phyloP scores from a whole-genome alignment of 2,329 filamentous ascomycete genomes.

The Mycogone perniciosa region DNA sequence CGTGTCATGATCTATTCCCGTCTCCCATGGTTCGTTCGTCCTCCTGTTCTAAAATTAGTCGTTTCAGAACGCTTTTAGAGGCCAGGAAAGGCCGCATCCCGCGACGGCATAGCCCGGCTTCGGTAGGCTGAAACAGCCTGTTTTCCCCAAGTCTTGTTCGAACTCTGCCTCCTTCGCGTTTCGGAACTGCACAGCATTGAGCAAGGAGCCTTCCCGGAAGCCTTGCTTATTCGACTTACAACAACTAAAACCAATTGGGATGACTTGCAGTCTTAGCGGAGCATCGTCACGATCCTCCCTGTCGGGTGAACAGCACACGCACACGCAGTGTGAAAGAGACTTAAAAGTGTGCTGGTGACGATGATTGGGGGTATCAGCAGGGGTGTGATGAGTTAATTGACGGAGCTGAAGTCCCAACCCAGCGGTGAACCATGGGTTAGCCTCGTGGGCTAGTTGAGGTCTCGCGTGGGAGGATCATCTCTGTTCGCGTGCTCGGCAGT shows the following conservation, averaged over 20 bases:
- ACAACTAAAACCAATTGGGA: slow-evolving; percentile 9
- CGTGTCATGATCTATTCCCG: background rate
- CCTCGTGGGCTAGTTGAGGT: slow-evolving; percentile 6
- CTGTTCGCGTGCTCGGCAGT: slow-evolving; percentile 7
- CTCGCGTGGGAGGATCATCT: slow-evolving; percentile 8
- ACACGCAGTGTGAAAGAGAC: background rate
- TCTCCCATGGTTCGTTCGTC: background rate
- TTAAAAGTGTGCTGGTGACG: background rate
- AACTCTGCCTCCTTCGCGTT: slow-evolving; percentile 6
- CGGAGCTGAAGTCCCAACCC: slow-evolving; percentile 6
- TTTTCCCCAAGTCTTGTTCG: background rate
- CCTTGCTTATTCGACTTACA: slow-evolving; percentile 5
- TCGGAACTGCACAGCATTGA: slow-evolving; percentile 2
- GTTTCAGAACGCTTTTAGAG: slow-evolving; percentile 12
- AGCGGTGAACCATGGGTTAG: slow-evolving; percentile 12
- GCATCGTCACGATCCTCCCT: slow-evolving; percentile 10
- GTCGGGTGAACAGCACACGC: background rate
- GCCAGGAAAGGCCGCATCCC: background rate
- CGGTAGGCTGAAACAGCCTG: slow-evolving; percentile 8
- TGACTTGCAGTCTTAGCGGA: slow-evolving; percentile 10
- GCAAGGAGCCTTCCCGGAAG: background rate
- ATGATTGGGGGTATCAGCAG: slow-evolving; percentile 5
- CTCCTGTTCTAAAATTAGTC: background rate
- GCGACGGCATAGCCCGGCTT: slow-evolving; percentile 12
- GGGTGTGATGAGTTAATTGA: background rate